Evolutionary conservation across 352 stramenopile genomes (phyloP).

Genomic region (Phytophthora boehmeriae): DNA sequence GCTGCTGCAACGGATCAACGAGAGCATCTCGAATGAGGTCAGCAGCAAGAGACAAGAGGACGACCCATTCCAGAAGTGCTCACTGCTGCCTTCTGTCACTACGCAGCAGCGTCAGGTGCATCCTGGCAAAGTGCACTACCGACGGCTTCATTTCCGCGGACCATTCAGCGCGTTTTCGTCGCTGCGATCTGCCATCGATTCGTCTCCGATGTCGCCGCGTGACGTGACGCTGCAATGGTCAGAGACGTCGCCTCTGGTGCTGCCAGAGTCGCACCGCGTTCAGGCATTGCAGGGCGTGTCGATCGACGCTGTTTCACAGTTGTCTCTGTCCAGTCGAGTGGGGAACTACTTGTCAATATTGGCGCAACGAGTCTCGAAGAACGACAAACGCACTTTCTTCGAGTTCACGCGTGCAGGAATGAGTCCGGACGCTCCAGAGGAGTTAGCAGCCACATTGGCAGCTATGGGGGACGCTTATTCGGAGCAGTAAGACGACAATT

Average conservation of each 20-base stretch:
- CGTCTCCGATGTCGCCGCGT: slow-evolving; percentile 24
- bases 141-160: slow-evolving; percentile 57
- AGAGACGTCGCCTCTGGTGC: slow-evolving; percentile 18
- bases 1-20: slow-evolving; percentile 34
- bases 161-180: slow-evolving; percentile 35
- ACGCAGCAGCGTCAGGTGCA: slow-evolving; percentile 8
- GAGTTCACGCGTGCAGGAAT: slow-evolving; percentile 80
- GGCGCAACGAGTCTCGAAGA: slow-evolving; percentile 37
- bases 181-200: slow-evolving; percentile 37
- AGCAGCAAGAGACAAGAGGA: slow-evolving; percentile 5
- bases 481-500: slow-evolving; percentile 11
- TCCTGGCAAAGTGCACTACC: slow-evolving; percentile 36
- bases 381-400: slow-evolving; percentile 69
- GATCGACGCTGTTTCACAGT: slow-evolving; percentile 51
- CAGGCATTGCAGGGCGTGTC: slow-evolving; percentile 23
- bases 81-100: slow-evolving; percentile 47
- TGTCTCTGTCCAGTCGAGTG: slow-evolving; percentile 48
- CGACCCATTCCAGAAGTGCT: slow-evolving; percentile 34
- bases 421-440: slow-evolving; percentile 68
- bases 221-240: slow-evolving; percentile 54
- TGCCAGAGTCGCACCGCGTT: slow-evolving; percentile 31
- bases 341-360: slow-evolving; percentile 54
- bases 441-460: slow-evolving; percentile 57
- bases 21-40: slow-evolving; percentile 25
- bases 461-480: slow-evolving; percentile 52